Conservation (phyloP, 805 yeast species). For the Candida coquimbonensis region DNA sequence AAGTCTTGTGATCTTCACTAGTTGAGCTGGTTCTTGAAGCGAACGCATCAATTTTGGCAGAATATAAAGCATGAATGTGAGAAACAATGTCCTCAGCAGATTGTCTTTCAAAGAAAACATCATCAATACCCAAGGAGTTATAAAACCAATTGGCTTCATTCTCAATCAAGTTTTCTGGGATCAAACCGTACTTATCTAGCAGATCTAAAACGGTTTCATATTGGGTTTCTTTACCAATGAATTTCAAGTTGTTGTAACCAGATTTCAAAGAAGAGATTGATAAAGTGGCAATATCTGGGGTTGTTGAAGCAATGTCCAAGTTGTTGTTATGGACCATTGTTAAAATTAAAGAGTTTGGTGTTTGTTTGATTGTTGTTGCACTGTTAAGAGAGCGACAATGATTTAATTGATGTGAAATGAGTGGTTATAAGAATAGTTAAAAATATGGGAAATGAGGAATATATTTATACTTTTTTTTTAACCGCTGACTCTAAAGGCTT, state of each 20-base stretch:
- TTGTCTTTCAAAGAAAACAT: slow-evolving; percentile 84
- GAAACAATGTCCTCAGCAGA: slow-evolving; percentile 71
- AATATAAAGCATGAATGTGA: slow-evolving; percentile 82
- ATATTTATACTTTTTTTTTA: too few species aligned
- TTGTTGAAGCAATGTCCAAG: background rate
- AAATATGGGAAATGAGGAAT: too few species aligned
- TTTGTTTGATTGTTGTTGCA: background rate
- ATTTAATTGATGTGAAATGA: too few species aligned
- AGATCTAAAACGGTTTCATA: slow-evolving; percentile 74
- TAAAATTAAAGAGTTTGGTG: background rate
- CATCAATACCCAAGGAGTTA: slow-evolving; percentile 81
- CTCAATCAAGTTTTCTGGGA: slow-evolving; percentile 83
- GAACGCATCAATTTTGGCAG: slow-evolving; percentile 87
- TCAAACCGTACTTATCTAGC: slow-evolving; percentile 76
- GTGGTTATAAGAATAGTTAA: too few species aligned
- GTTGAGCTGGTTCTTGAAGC: slow-evolving; percentile 36
- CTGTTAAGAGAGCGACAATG: too few species aligned
- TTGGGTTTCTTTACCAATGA: slow-evolving; percentile 76
- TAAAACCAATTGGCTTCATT: slow-evolving; percentile 88
- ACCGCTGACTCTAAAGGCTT: too few species aligned
- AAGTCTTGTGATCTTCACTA: slow-evolving; percentile 29
- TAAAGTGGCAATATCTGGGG: slow-evolving; percentile 33
- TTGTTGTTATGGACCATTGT: background rate
- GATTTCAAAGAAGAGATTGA: slow-evolving; percentile 35
- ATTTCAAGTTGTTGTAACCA: slow-evolving; percentile 72